Evolutionary conservation across 495 filamentous ascomycete genomes (phyloP), one percentile per base, ranked within the genome.

Genomic region (Daldinia loculata): DNA sequence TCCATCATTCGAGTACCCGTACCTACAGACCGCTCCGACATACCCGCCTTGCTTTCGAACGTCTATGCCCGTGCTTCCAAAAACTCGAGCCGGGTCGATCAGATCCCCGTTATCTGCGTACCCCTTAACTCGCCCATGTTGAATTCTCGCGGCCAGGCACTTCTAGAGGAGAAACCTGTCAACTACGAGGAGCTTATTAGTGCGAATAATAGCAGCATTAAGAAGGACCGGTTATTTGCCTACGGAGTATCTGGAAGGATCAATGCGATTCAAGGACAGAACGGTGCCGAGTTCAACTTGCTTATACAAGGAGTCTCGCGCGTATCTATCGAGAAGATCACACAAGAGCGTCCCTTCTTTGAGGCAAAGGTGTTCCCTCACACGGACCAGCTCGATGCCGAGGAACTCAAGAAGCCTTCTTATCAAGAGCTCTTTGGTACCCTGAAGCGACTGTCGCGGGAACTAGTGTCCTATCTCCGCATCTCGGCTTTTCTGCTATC

Each of bases 271-370:
- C 92, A 96, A 74, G 92, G 93, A 12, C 84, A 91, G 48, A 87
- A 90, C 62, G 88, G 89, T n/a, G 88, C 90, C 26, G 91, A 97
- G 73, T 87, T 94, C 32, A 89, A 88, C 56, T 76, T 99, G 56
- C 83, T 97, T 2, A 92, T 99, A 9, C 93, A 98, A 74, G 96
- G 96, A 22, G 79, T 93, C 15, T 87, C 88, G 59, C 85, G 96
- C 36, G 90, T 98, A 53, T 86, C 86, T 55, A 80, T 97, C 9
- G 90, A 91, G 53, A 90, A 89, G 72, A 78, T 97, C 51, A 82
- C 88, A 30, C 89, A 91, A 72, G 92, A 96, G 58, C 89, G 89
- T 53, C 92, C 93, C 3, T 98, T 89, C 77, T 92, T 98, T 67
- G 93, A 97, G 78, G 95, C 88, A 12, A 89, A 88, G 68, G 89